These are phyloP conservation scores for Hordeum pubiflorum DNA, from an alignment of 202 grass and related monocot species.

Conservation along the genomic window DNA sequence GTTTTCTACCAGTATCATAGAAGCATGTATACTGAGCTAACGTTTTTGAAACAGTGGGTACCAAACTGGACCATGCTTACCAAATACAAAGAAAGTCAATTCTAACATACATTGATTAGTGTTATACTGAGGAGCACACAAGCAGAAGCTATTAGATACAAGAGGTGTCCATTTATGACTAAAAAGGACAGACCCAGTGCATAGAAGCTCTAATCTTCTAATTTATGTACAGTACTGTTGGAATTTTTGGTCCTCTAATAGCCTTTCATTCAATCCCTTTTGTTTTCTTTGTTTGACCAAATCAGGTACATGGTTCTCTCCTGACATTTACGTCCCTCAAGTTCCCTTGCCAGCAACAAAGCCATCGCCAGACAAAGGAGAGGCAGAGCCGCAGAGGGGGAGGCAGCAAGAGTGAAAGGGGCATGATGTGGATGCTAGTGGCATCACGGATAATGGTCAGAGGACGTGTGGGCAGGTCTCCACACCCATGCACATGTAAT, in stretches of 20 bases:
- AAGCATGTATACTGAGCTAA: not conserved
- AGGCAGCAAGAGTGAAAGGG: not conserved
- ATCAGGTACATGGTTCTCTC: not conserved
- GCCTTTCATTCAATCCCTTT: not conserved
- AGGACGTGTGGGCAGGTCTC: not conserved
- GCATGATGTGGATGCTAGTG: not conserved
- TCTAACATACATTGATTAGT: not conserved
- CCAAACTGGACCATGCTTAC: not conserved
- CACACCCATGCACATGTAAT: not conserved
- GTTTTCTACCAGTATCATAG: not conserved
- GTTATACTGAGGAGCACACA: not conserved
- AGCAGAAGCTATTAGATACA: not conserved
- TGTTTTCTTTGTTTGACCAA: not conserved
- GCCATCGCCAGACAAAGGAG: not conserved
- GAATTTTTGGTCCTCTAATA: not conserved
- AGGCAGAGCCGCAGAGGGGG: not conserved
- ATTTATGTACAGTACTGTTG: not conserved
- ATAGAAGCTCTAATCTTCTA: not conserved
- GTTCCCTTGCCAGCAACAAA: not conserved
- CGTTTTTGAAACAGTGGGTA: not conserved
- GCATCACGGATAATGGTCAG: not conserved
- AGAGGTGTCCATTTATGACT: not conserved
- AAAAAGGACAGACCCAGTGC: too few species aligned
- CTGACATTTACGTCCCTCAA: not conserved
- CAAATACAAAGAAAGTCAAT: not conserved